Base-by-base conservation (phyloP, 495 filamentous ascomycete species). In the Penicillium flavigenum region DNA sequence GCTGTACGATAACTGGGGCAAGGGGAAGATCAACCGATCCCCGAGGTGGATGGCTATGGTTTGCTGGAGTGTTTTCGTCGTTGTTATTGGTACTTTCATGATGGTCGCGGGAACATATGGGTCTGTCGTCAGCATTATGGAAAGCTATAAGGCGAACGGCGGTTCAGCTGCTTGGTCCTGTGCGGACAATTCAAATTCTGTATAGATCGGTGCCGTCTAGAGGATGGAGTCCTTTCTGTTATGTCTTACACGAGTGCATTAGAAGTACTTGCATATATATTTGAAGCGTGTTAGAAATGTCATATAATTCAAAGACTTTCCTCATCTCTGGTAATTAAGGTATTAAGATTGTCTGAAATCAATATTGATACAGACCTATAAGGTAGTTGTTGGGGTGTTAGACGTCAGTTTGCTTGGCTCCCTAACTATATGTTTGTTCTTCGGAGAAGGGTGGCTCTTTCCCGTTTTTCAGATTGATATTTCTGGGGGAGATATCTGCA, bases 61-160 rank as follows among this genome's bases (percentile, higher is more conserved):
- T 6, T 56, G 54, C 27, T 75, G 66, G 66, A 64, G 64, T 47
- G 47, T 31, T 0, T 70, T 72, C 39, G 57, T 76, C 1, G 57
- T 76, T 3, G 17, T 61, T 5, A 49, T 61, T 41, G 75, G 85
- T 4, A 63, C 81, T 8, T 67, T 79, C 36, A 62, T 86, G 26
- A 74, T 84, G 57, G 71, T 83, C 16, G 75, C 79, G 10, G 84
- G 84, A 12, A 84, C 83, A 1, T 87, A 86, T 59, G 76, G 83
- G 4, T 78, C 73, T 54, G 71, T 85, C 38, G 69, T 79, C 52
- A 77, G 80, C 48, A 83, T 87, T 59, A 76, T 83, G 52, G 58
- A 79, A 22, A 71, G 65, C 48, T 83, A 82, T 51, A 60, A 58
- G 4, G 43, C 56, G 1, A 58, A 49, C 4, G 68, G 73, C 5